phyloP scores from a whole-genome alignment of 164 flowering plant genomes.

The Saururus chinensis region DNA sequence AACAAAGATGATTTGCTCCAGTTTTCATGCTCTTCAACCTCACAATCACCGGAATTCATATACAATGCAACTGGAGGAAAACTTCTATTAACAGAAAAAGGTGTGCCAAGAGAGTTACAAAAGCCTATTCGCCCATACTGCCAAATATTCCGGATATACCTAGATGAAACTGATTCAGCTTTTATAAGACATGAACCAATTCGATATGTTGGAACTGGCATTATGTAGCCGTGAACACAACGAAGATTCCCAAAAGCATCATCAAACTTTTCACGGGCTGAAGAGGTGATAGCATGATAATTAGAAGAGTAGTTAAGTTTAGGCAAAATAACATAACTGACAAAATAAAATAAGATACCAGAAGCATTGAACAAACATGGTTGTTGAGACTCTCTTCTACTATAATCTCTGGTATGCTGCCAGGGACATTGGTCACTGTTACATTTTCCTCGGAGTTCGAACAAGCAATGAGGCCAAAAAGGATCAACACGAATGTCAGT shows the following conservation, averaged over 20 bases:
- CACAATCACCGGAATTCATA: slow-evolving; percentile 29
- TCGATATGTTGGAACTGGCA: slow-evolving; percentile 35
- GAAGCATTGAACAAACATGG: slow-evolving; percentile 16
- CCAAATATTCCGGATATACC: slow-evolving; percentile 23
- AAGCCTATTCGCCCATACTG: slow-evolving; percentile 39
- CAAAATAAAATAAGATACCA: slow-evolving; percentile 22
- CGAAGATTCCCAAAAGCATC: slow-evolving; percentile 10
- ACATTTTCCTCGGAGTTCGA: slow-evolving; percentile 90
- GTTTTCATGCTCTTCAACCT: slow-evolving; percentile 31
- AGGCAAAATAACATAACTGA: background rate
- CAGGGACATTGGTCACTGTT: slow-evolving; percentile 73
- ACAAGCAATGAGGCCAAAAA: slow-evolving; percentile 88
- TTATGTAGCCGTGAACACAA: slow-evolving; percentile 7
- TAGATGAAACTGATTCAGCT: slow-evolving; percentile 27
- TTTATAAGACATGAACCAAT: slow-evolving; percentile 40
- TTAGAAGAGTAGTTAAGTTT: background rate
- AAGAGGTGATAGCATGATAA: slow-evolving; percentile 3
- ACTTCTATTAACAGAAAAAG: slow-evolving; percentile 29
- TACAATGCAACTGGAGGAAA: slow-evolving; percentile 28
- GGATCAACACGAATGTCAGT: slow-evolving; percentile 43
- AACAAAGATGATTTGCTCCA: slow-evolving; percentile 38
- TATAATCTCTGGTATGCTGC: slow-evolving; percentile 61
- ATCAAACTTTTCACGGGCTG: slow-evolving; percentile 7
- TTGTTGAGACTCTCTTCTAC: slow-evolving; percentile 13
- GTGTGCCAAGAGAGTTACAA: slow-evolving; percentile 34